Conservation (phyloP, 148 eudicot genomes). For the Dysphania ambrosioides region DNA sequence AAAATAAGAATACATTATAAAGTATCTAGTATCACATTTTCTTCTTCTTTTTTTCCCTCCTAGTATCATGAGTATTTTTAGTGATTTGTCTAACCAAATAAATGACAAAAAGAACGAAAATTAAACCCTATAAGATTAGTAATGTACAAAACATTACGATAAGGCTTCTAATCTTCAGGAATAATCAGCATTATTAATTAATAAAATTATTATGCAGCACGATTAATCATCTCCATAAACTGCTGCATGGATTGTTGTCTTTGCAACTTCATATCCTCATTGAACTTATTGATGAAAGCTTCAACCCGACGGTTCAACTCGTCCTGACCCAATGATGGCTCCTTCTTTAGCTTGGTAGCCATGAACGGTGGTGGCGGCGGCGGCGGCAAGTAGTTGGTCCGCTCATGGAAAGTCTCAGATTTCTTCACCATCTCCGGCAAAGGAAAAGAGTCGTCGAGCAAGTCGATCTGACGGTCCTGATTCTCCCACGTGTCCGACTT, state of each 20-base stretch:
- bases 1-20: neutral
- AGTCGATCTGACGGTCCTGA: slow-evolving; percentile 31
- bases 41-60: neutral
- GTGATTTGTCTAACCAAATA: neutral
- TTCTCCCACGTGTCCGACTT: slow-evolving; percentile 59
- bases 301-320: slow-evolving; percentile 90
- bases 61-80: neutral
- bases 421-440: slow-evolving; percentile 29
- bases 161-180: neutral
- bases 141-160: slow-evolving; percentile 5
- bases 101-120: neutral
- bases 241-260: slow-evolving; percentile 72
- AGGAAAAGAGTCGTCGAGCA: slow-evolving; percentile 20
- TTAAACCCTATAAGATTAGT: slow-evolving; percentile 1
- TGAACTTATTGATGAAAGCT: slow-evolving; percentile 76
- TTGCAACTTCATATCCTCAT: slow-evolving; percentile 85
- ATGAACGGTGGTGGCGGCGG: slow-evolving; percentile 20
- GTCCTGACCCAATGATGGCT: slow-evolving; percentile 69
- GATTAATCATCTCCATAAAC: slow-evolving; percentile 67
- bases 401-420: slow-evolving; percentile 64
- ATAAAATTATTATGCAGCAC: slow-evolving; percentile 32
- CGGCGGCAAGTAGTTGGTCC: slow-evolving; percentile 31
- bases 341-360: slow-evolving; percentile 42
- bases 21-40: neutral
- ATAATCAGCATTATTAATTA: neutral